A percentile compares a stretch with the other conserved stretches of the same genome.
Conservation (phyloP, 2,329 filamentous ascomycete species). For the Neonectria sp. region DNA sequence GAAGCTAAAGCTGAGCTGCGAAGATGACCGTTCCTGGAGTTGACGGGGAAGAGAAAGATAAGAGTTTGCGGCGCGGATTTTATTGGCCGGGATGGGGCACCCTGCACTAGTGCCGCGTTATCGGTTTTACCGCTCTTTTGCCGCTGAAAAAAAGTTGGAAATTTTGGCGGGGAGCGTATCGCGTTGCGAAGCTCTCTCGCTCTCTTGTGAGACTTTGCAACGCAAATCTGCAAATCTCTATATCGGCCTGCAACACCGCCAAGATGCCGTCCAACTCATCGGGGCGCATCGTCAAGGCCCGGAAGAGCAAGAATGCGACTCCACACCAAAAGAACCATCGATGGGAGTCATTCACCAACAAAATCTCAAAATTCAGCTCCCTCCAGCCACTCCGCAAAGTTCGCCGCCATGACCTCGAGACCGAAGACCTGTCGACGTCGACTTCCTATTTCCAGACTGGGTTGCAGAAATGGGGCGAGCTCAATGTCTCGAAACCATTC, state of each 20-base stretch:
- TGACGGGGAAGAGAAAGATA: constrained; percentile 41
- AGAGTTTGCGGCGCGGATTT: constrained; percentile 51
- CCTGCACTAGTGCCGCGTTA: constrained; percentile 46
- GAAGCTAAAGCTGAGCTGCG: constrained; percentile 16
- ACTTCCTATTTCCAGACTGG: constrained; percentile 91
- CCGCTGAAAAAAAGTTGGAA: constrained; percentile 54
- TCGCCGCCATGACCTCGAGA: constrained; percentile 86
- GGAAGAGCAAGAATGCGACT: constrained; percentile 79
- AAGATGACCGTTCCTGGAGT: constrained; percentile 14
- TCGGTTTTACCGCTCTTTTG: constrained; percentile 53
- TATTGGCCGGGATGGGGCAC: constrained; percentile 50
- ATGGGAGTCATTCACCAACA: constrained; percentile 92
- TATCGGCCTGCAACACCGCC: constrained; percentile 51
- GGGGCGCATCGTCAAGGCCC: constrained; percentile 78
- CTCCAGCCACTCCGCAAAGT: constrained; percentile 94
- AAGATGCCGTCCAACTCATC: constrained; percentile 75
- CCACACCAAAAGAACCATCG: constrained; percentile 86
- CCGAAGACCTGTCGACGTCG: constrained; percentile 80
- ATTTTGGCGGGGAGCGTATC: constrained; percentile 49
- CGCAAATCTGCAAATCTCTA: constrained; percentile 41
- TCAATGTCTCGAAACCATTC: constrained; percentile 90
- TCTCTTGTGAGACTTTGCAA: constrained; percentile 38
- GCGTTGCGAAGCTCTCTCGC: constrained; percentile 41
- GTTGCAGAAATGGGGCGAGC: constrained; percentile 89
- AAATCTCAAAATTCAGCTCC: constrained; percentile 89